These are phyloP conservation scores for Periconia sp. DNA, from an alignment of 2,329 filamentous ascomycete genomes.

Conservation along the genomic window DNA sequence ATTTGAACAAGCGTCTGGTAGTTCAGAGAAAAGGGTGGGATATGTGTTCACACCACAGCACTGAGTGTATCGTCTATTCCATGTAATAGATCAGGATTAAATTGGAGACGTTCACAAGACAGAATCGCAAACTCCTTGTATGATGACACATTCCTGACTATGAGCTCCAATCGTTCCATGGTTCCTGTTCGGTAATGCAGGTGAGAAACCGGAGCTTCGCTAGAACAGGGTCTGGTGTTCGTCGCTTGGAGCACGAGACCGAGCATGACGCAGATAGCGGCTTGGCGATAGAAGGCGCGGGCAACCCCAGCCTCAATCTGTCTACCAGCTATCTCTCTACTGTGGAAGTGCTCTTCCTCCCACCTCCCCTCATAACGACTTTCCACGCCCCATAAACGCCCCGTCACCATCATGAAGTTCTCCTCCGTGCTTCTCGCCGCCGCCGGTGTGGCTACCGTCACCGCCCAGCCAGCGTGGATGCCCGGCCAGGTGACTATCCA, in stretches of 20 bases:
- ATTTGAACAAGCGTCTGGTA: too few species aligned
- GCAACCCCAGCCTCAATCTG: constrained; percentile 11
- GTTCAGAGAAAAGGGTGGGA: too few species aligned
- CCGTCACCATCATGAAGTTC: constrained; percentile 35
- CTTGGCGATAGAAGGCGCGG: neutral
- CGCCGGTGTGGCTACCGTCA: constrained; percentile 49
- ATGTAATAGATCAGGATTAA: too few species aligned
- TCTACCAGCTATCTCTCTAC: constrained; percentile 14
- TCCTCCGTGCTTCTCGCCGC: constrained; percentile 44
- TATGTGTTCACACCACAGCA: too few species aligned
- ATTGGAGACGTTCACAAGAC: too few species aligned
- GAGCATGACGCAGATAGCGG: constrained; percentile 7
- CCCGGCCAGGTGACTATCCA: constrained; percentile 54
- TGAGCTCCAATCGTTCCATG: neutral
- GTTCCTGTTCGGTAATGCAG: neutral
- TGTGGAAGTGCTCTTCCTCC: constrained; percentile 4
- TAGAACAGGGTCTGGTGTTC: neutral
- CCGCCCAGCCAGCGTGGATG: constrained; percentile 45
- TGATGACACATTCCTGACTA: neutral
- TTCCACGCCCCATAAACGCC: neutral
- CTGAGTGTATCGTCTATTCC: too few species aligned
- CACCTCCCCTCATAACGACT: neutral
- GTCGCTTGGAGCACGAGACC: neutral
- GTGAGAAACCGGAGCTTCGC: neutral
- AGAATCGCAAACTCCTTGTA: too few species aligned